These are phyloP conservation scores for Eucalyptus sp. DNA, from an alignment of 345 rosid species.

Conservation along the genomic window DNA sequence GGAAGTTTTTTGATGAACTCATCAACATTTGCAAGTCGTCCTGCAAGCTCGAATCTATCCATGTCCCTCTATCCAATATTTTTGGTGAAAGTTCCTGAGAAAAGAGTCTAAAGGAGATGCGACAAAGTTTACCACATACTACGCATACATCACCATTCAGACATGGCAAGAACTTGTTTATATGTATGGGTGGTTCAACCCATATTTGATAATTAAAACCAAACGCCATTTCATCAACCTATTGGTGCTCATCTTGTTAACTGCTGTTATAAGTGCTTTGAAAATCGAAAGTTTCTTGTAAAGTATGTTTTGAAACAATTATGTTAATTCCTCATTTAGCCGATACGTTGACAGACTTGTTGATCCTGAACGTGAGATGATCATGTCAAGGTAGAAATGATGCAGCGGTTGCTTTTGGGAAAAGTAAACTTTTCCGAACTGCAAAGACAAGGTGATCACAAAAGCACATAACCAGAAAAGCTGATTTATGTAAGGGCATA, in stretches of 20 bases:
- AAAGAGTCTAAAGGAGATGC: conserved; percentile 39
- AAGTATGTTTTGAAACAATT: not conserved
- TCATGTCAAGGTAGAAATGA: not conserved
- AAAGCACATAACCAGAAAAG: not conserved
- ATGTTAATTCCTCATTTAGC: not conserved
- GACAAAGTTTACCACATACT: conserved; percentile 29
- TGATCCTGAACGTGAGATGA: not conserved
- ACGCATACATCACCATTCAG: conserved; percentile 45
- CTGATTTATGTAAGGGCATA: not conserved
- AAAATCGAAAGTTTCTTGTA: not conserved
- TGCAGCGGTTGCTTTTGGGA: not conserved
- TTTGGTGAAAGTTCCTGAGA: conserved; percentile 86
- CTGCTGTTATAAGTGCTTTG: not conserved
- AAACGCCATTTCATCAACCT: not conserved
- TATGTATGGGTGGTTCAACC: not conserved
- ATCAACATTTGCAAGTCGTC: conserved; percentile 71
- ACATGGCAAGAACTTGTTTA: not conserved
- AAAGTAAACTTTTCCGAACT: not conserved
- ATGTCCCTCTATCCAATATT: conserved; percentile 86
- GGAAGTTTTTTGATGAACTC: conserved; percentile 76
- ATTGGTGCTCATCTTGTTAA: not conserved
- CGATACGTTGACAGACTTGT: not conserved
- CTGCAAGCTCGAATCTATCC: conserved; percentile 68
- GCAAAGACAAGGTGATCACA: not conserved
- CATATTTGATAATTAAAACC: not conserved